These are phyloP conservation scores for Thalassia testudinum DNA, from an alignment of 116 monocot species.

Conservation along the genomic window DNA sequence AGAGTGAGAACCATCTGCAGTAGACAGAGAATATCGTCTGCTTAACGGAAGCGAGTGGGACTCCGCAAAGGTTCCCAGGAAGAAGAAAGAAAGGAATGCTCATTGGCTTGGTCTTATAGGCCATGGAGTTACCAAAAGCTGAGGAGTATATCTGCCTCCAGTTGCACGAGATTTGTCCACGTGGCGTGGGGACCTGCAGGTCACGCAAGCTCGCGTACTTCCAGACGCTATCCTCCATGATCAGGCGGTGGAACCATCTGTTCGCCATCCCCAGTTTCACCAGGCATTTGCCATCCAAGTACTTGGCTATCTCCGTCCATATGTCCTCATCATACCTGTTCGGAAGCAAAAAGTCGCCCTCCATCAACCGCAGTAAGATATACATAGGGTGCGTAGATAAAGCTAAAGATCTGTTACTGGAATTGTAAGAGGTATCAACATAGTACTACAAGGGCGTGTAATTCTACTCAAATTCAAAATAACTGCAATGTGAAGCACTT, in stretches of 20 bases:
- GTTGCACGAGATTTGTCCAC: slow-evolving; percentile 19
- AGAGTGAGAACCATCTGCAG: slow-evolving; percentile 68
- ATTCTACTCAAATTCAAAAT: no score
- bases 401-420: no score
- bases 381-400: no score
- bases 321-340: slow-evolving; percentile 65
- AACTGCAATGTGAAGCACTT: no score
- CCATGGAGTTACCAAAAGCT: slow-evolving; percentile 45
- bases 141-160: slow-evolving; percentile 68
- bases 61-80: no score
- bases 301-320: slow-evolving; percentile 93
- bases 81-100: neutral
- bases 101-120: no score
- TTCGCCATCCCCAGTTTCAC: slow-evolving; percentile 27
- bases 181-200: slow-evolving; percentile 40
- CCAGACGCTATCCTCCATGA: slow-evolving; percentile 72
- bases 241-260: slow-evolving; percentile 70
- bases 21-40: neutral
- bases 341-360: neutral
- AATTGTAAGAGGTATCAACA: no score
- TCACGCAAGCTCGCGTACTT: slow-evolving; percentile 76
- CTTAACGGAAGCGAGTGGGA: no score
- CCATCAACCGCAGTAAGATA: no score
- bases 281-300: slow-evolving; percentile 50
- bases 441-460: no score